Evolutionary conservation across 1,284 basidiomycete genomes (phyloP), one percentile per base, ranked within the genome.

Genomic region (Austroboletus niveus): DNA sequence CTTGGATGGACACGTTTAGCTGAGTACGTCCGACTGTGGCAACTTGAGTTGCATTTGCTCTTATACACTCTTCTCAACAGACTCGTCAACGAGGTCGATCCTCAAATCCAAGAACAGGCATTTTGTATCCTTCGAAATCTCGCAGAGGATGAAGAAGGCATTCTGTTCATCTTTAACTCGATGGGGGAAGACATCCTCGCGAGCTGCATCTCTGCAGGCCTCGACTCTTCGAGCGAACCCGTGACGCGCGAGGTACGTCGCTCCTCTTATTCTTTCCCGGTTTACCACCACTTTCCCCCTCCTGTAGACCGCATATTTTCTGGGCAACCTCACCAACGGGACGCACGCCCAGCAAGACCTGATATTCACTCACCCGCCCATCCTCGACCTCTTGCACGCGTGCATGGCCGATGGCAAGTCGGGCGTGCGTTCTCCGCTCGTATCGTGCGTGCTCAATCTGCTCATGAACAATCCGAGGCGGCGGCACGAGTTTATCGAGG

Each of bases 261-360:
- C 12, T 27, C 32, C 29, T 4, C n/a, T 11, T 8, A 11, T 14
- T 17, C 41, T n/a, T 6, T 9, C 6, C 27, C 22, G 22, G 22
- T 14, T 7, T 14, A 41, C 39, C 9, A n/a, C 5, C 27, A 7
- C n/a, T 42, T n/a, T 14, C 15, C 15, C 5, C 41, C n/a, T 9
- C 14, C 5, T 34, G 14, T 59, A 87, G 78, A 79, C 82, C 0
- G 75, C 82, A 0, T 79, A 73, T 58, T 69, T 80, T 3, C 73
- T 88, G 1, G 82, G 80, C 0, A 88, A 89, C 64, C 70, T 90
- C 20, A 73, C 81, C 22, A 89, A 89, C 61, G 81, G 81, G 27
- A 64, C 69, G 2, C 61, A 71, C 0, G 63, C 70, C 20, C 74
- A 78, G 42, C 80, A 81, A 51, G 69, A 71, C 44, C 64, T 69